Evolutionary conservation across 1,139 yeast genomes (phyloP).

Genomic region (Arxiozyma slooffiae): DNA sequence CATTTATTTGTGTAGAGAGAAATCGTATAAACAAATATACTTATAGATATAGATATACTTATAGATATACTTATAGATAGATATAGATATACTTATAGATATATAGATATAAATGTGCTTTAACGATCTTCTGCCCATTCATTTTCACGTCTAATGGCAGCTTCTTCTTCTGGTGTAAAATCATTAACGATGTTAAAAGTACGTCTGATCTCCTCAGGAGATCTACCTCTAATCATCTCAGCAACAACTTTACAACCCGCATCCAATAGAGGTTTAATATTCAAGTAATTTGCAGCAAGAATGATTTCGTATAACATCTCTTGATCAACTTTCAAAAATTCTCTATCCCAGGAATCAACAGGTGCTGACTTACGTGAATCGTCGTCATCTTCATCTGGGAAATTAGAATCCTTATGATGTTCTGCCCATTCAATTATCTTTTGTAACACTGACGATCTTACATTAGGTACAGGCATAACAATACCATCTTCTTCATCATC

Average conservation of each 20-base stretch:
- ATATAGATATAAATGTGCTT: background rate
- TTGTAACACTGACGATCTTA: slow-evolving; percentile 73
- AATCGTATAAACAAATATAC: too few relatives aligned
- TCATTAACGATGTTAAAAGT: slow-evolving; percentile 94
- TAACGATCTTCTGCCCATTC: slow-evolving; percentile 99
- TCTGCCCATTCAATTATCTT: slow-evolving; percentile 96
- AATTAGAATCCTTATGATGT: slow-evolving; percentile 79
- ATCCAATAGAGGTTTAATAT: slow-evolving; percentile 84
- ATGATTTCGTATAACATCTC: slow-evolving; percentile 97
- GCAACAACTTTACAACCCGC: slow-evolving; percentile 97
- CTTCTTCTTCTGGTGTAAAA: slow-evolving; percentile 97
- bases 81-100: background rate
- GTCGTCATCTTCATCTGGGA: slow-evolving; percentile 70
- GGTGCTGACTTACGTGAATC: slow-evolving; percentile 78
- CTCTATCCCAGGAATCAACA: slow-evolving; percentile 93
- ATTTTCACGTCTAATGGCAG: slow-evolving; percentile 91
- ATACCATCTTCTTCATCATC: slow-evolving; percentile 51
- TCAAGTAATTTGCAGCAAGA: slow-evolving; percentile 89
- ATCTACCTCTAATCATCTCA: slow-evolving; percentile 92
- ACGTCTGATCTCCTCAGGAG: slow-evolving; percentile 93
- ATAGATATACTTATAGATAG: background rate
- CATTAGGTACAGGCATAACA: slow-evolving; percentile 89
- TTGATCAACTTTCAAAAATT: slow-evolving; percentile 91
- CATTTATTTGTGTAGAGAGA: too few relatives aligned
- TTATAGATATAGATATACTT: too few relatives aligned